A percentile compares a stretch with the other conserved stretches of the same genome.
These are phyloP conservation scores for Panaeolus cyanescens DNA, from an alignment of 768 basidiomycete species.

Conservation along the genomic window DNA sequence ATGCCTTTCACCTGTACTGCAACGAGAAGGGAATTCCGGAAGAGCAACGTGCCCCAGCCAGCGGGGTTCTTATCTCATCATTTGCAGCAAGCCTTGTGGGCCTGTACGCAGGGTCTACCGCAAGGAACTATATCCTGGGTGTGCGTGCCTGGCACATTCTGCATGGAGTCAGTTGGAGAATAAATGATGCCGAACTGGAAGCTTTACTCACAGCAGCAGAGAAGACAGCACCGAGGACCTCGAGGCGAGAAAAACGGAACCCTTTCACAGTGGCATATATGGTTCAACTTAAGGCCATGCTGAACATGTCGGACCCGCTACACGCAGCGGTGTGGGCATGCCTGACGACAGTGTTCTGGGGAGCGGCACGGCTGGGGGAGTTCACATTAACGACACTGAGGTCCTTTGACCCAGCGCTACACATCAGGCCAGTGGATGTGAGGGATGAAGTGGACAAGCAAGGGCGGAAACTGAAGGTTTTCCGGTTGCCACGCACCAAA, in stretches of 20 bases:
- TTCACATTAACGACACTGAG: constrained; percentile 34
- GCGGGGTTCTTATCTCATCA: neutral
- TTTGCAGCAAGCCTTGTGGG: neutral
- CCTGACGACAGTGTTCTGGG: constrained; percentile 39
- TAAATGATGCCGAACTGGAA: constrained; percentile 15
- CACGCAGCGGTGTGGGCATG: constrained; percentile 40
- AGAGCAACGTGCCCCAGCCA: constrained; percentile 1
- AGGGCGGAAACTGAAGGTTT: constrained; percentile 21
- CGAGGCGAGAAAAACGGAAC: constrained; percentile 16
- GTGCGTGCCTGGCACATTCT: constrained; percentile 7
- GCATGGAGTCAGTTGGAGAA: neutral
- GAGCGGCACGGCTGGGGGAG: constrained; percentile 33
- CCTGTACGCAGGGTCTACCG: neutral
- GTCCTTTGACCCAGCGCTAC: constrained; percentile 26
- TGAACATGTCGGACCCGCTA: constrained; percentile 26
- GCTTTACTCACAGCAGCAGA: constrained; percentile 13
- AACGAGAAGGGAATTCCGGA: neutral
- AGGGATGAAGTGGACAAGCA: constrained; percentile 18
- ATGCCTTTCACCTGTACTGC: constrained; percentile 22
- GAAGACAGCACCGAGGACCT: constrained; percentile 27
- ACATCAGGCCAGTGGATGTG: constrained; percentile 29
- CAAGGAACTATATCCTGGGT: constrained; percentile 3
- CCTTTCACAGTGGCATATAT: constrained; percentile 40
- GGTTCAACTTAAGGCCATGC: constrained; percentile 11
- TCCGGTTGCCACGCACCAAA: constrained; percentile 32